Conservation (phyloP, 2,329 filamentous ascomycete species). For the Alternaria sp. region DNA sequence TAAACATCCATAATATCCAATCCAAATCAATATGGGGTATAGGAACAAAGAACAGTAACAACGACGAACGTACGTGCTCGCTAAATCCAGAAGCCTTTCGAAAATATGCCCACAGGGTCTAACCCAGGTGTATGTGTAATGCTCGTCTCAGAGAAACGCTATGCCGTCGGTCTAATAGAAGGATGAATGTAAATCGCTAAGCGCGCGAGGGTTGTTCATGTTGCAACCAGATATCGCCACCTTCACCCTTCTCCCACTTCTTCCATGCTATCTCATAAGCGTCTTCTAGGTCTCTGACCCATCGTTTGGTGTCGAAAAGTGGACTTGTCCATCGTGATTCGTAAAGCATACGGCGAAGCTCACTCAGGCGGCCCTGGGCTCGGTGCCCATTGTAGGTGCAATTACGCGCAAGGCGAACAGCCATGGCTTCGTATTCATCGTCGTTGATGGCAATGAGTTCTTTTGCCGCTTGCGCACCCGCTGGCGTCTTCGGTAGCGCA, state of each 20-base stretch:
- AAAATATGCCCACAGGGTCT: constrained; percentile 10
- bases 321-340: constrained; percentile 84
- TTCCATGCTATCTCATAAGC: constrained; percentile 91
- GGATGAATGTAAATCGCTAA: constrained; percentile 5
- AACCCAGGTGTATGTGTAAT: constrained; percentile 5
- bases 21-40: constrained; percentile 18
- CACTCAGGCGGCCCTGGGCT: constrained; percentile 72
- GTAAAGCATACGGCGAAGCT: constrained; percentile 84
- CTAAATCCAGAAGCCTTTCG: constrained; percentile 7
- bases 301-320: constrained; percentile 89
- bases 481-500: constrained; percentile 76
- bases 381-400: constrained; percentile 46
- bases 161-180: constrained; percentile 7
- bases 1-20: constrained; percentile 7
- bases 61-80: constrained; percentile 8
- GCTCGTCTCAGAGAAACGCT: background rate
- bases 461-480: constrained; percentile 72
- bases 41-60: constrained; percentile 12
- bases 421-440: constrained; percentile 79
- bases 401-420: constrained; percentile 46
- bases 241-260: constrained; percentile 83
- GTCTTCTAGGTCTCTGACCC: constrained; percentile 88
- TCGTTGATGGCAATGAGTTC: constrained; percentile 84
- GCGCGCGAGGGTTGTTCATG: constrained; percentile 1
- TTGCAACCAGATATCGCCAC: constrained; percentile 89